Evolutionary conservation across 2,329 filamentous ascomycete genomes (phyloP), one percentile per base, ranked within the genome.

Genomic region (Scedosporium dehoogii): DNA sequence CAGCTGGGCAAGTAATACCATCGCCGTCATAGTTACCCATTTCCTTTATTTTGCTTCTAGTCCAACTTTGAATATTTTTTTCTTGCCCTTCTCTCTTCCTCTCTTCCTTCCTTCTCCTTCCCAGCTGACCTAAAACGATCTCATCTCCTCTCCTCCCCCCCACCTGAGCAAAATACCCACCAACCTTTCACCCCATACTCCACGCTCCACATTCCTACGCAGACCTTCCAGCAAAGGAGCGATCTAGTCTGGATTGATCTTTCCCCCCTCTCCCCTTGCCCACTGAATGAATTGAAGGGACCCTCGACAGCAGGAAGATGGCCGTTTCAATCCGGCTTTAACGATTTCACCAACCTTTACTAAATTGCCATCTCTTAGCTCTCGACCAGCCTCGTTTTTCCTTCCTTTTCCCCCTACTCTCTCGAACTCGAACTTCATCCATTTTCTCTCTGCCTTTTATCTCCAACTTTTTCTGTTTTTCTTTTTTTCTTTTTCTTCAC

Each of bases 171-270:
- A 27, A 55, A 51, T 60, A 51, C 44, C 59, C 59, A 60, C 59
- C 48, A 51, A n/a, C 42, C 58, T 46, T n/a, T 41, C 59, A 14
- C 42, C 59, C 58, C 59, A 60, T 51, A 51, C 59, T 60, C 59
- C 59, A 38, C 59, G 59, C 59, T 60, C 59, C 59, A 44, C 59
- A 60, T 60, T 53, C 44, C 59, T 60, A 38, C 18, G 14, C 58
- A 27, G 44, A 18, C 59, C 44, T 60, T 10, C 27, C 44, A 44
- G 25, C 59, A 18, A 25, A 27, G 33, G 33, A 38, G 33, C 23
- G 59, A 53, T 33, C 27, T 9, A 10, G 38, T n/a, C 23, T 18
- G 14, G 18, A 33, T 12, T 27, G 16, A 25, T 46, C 41, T 53
- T 48, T 53, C 59, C 29, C 33, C 59, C 44, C 59, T 44, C 48